A percentile compares a stretch with the other conserved stretches of the same genome.
Conservation (phyloP, 1,284 basidiomycete genomes). For the Termitomyces sp. region DNA sequence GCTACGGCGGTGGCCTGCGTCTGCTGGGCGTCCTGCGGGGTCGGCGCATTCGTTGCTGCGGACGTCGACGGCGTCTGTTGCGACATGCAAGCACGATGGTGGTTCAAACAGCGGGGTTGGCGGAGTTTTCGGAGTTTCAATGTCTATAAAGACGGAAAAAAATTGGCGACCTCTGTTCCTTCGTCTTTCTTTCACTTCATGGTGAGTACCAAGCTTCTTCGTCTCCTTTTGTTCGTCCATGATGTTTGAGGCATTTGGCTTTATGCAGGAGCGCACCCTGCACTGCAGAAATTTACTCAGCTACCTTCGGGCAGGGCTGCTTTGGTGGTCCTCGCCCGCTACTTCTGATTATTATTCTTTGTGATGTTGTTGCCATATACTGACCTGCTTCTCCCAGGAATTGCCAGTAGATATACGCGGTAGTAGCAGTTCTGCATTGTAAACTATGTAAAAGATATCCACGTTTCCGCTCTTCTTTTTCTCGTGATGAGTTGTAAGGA, state of each 20-base stretch:
- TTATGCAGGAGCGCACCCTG: conserved; percentile 59
- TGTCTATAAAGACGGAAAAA: conserved; percentile 12
- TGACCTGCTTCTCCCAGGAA: neutral
- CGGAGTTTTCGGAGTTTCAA: conserved; percentile 24
- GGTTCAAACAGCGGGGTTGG: conserved; percentile 16
- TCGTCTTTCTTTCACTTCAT: neutral
- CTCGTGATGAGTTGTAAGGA: neutral
- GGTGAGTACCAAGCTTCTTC: conserved; percentile 21
- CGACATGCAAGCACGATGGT: conserved; percentile 25
- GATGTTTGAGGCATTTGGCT: conserved; percentile 94
- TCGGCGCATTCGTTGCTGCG: conserved; percentile 21
- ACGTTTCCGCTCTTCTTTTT: neutral
- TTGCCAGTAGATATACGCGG: neutral
- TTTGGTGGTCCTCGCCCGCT: conserved; percentile 37
- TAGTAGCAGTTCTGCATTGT: neutral
- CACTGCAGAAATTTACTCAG: conserved; percentile 47
- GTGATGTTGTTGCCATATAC: neutral
- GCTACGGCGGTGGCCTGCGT: conserved; percentile 10
- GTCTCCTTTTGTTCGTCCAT: conserved; percentile 25
- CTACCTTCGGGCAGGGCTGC: conserved; percentile 45
- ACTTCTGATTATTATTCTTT: conserved; percentile 34
- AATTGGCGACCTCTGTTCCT: neutral
- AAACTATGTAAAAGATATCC: conserved; percentile 2
- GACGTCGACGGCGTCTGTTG: conserved; percentile 28
- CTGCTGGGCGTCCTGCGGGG: conserved; percentile 15